Percentiles rank a stretch among this genome's conserved stretches.
phyloP scores from a whole-genome alignment of 1,139 yeast species.

The Pichia cactophila region DNA sequence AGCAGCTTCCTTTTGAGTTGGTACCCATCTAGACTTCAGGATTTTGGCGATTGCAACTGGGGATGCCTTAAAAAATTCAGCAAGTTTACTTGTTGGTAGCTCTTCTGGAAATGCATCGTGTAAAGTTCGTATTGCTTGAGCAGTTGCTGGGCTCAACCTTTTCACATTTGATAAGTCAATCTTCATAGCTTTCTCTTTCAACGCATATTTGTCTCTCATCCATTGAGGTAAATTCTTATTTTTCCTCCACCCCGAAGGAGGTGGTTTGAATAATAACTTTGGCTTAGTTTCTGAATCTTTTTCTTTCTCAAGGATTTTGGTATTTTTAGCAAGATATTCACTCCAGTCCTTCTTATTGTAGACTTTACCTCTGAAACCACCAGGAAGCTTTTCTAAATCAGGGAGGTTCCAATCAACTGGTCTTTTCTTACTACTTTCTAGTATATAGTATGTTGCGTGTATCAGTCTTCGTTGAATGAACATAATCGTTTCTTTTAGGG shows the following conservation, averaged over 20 bases:
- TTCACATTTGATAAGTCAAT: slow-evolving; percentile 30
- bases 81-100: slow-evolving; percentile 51
- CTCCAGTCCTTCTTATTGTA: slow-evolving; percentile 26
- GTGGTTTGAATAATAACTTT: slow-evolving; percentile 15
- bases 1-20: slow-evolving; percentile 43
- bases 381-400: slow-evolving; percentile 25
- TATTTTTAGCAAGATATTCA: slow-evolving; percentile 18
- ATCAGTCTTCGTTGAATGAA: slow-evolving; percentile 1
- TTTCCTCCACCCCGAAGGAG: slow-evolving; percentile 39
- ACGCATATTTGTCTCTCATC: slow-evolving; percentile 58
- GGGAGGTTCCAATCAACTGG: slow-evolving; percentile 24
- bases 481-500: neutral
- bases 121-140: slow-evolving; percentile 55
- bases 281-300: neutral
- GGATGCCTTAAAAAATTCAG: slow-evolving; percentile 59
- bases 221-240: slow-evolving; percentile 44
- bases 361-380: slow-evolving; percentile 27
- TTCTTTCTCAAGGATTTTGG: slow-evolving; percentile 18
- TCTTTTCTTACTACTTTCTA: slow-evolving; percentile 13
- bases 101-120: slow-evolving; percentile 47
- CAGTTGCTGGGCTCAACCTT: slow-evolving; percentile 60
- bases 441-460: neutral
- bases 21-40: slow-evolving; percentile 69
- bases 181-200: slow-evolving; percentile 40
- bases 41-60: slow-evolving; percentile 83